Evolutionary conservation across 208 protist genomes (phyloP), one percentile per base, ranked within the genome.

Genomic region (Angomonas deanei): DNA sequence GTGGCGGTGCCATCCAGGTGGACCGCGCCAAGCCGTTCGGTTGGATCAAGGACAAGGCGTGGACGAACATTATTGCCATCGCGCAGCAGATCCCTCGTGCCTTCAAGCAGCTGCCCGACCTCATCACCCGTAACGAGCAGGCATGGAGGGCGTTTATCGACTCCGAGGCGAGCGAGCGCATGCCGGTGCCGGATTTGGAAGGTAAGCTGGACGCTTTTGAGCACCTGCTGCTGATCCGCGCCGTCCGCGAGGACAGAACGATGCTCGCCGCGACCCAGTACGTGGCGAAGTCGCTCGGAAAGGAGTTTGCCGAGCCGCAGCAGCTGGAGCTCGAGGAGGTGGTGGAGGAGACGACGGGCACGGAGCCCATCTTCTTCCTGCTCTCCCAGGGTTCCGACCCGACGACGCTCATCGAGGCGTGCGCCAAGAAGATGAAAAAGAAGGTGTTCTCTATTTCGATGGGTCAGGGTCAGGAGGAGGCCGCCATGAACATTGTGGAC

Each of bases 401-500:
- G 33, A 98, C 97, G 15, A 92, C 78, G 30, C 77, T 94, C 38
- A 97, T 99, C 62, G 83, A 98, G 75, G 87, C 84, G 1, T 80
- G 97, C 28, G 93, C 94, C 5, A 98, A 98, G 80, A 97, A 98
- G 70, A 70, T 93, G 2, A 97, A 96, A 74, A 95, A 94, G 81
- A 93, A 96, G 78, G 91, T 97, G 72, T 92, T 93, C 65, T 86
- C 89, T 55, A 97, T 99, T 64, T 99, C 97, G 23, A 98, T 99
- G 97, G 98, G 98, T 36, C 96, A 99, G 74, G 97, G 97, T 5
- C 97, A 99, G 87, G 98, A 99, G 80, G 86, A 92, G 66, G 79
- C 86, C 27, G 95, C 95, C 3, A 97, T 97, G 74, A 86, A 91
- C 39, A 91, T 96, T 31, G 95, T 93, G 38, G 63, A 89, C 77